Conservation (phyloP, 1,284 basidiomycete species). For the Cystobasidium pallidum region DNA sequence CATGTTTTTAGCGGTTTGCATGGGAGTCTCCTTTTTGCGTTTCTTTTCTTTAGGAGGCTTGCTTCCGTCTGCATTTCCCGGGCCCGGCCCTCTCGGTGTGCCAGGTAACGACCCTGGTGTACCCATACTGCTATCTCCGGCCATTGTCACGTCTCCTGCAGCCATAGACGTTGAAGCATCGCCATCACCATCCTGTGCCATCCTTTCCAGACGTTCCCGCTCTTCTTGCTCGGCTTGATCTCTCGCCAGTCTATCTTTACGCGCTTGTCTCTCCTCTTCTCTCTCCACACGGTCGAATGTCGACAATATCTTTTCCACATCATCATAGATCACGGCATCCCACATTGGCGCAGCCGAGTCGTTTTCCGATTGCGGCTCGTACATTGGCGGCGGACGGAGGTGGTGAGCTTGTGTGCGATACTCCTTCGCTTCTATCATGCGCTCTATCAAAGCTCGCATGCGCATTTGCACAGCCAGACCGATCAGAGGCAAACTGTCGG, state of each 20-base stretch:
- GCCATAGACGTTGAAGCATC: conserved; percentile 51
- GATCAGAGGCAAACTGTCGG: conserved; percentile 57
- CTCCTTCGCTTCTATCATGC: conserved; percentile 70
- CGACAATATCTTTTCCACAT: conserved; percentile 72
- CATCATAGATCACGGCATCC: conserved; percentile 70
- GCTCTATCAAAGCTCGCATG: conserved; percentile 69
- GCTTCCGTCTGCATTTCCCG: conserved; percentile 37
- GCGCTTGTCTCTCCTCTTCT: conserved; percentile 73
- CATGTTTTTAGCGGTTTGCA: conserved; percentile 81
- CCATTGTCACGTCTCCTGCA: conserved; percentile 10
- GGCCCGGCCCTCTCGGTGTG: conserved; percentile 13
- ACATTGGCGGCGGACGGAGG: conserved; percentile 67
- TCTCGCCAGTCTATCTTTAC: conserved; percentile 73
- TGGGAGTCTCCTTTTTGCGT: conserved; percentile 75
- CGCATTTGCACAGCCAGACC: conserved; percentile 75
- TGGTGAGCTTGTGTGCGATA: conserved; percentile 69
- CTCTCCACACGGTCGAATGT: conserved; percentile 73
- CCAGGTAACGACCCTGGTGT: conserved; percentile 37
- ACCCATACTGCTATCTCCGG: background rate
- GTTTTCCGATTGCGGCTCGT: conserved; percentile 53
- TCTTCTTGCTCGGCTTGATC: conserved; percentile 61
- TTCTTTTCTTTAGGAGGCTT: conserved; percentile 63
- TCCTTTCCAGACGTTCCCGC: conserved; percentile 60
- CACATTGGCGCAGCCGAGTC: conserved; percentile 66
- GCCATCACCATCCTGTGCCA: conserved; percentile 59